These are phyloP conservation scores for Plasmodium berghei DNA, from an alignment of 169 alveolate species.

Conservation along the genomic window DNA sequence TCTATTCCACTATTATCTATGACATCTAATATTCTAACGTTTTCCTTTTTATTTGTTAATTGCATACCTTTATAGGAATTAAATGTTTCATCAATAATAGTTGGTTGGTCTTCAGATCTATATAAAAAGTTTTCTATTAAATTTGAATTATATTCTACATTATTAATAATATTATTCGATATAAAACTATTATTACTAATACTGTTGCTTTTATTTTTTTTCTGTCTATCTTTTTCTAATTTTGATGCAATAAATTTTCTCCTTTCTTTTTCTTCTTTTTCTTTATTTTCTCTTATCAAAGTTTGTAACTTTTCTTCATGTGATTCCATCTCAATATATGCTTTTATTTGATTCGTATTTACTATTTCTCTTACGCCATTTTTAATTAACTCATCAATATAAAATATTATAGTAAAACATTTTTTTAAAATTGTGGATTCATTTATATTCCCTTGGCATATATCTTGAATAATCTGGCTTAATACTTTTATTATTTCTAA, in stretches of 20 bases:
- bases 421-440: constrained; percentile 82
- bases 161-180: constrained; percentile 35
- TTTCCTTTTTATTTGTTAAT: constrained; percentile 19
- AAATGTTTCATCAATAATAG: constrained; percentile 45
- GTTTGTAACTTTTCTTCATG: constrained; percentile 86
- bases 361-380: constrained; percentile 82
- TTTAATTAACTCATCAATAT: constrained; percentile 85
- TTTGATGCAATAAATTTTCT: constrained; percentile 91
- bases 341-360: constrained; percentile 83
- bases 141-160: constrained; percentile 34
- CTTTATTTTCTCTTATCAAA: constrained; percentile 81
- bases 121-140: constrained; percentile 31
- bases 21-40: constrained; percentile 58
- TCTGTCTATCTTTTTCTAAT: constrained; percentile 89
- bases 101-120: constrained; percentile 31
- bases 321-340: constrained; percentile 86
- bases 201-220: constrained; percentile 64
- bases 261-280: constrained; percentile 92
- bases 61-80: constrained; percentile 62
- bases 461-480: constrained; percentile 84
- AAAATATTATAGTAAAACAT: constrained; percentile 82
- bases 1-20: constrained; percentile 35
- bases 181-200: constrained; percentile 19
- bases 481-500: constrained; percentile 83
- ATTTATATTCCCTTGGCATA: constrained; percentile 77